Conservation (phyloP, 148 eudicot genomes). For the Amaranthus hypochondriacus region DNA sequence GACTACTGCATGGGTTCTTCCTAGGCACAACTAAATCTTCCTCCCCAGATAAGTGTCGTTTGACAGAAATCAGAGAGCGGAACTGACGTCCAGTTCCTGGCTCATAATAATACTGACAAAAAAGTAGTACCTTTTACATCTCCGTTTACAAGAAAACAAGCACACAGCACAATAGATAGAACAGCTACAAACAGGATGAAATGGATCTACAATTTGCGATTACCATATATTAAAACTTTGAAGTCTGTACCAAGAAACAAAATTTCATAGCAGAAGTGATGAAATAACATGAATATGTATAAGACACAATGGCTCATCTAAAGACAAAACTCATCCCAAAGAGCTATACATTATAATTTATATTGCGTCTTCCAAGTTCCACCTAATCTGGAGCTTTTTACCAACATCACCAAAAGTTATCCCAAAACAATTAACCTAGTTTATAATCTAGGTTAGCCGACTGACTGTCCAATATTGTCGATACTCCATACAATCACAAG, state of each 20-base stretch:
- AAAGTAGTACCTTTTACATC: not conserved
- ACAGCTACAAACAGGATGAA: not conserved
- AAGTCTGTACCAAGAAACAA: not conserved
- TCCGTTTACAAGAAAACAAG: not conserved
- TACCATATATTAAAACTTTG: not conserved
- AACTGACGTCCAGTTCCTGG: conserved; percentile 72
- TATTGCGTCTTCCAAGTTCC: not conserved
- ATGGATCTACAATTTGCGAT: not conserved
- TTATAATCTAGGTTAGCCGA: not conserved
- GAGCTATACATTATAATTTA: not conserved
- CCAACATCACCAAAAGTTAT: not conserved
- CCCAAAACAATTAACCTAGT: not conserved
- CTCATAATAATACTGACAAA: conserved; percentile 77
- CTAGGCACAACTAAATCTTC: conserved; percentile 29
- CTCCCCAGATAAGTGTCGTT: conserved; percentile 49
- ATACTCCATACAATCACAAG: not conserved
- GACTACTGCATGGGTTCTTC: conserved; percentile 17
- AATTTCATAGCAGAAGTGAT: not conserved
- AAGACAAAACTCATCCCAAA: not conserved
- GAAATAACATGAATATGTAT: not conserved
- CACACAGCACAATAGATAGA: not conserved
- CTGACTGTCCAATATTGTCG: not conserved
- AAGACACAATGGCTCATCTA: conserved; percentile 1
- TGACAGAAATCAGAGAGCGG: conserved; percentile 55
- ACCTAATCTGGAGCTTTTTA: not conserved